phyloP scores from a whole-genome alignment of 768 basidiomycete genomes.

The Rhizopogon vesiculosus region DNA sequence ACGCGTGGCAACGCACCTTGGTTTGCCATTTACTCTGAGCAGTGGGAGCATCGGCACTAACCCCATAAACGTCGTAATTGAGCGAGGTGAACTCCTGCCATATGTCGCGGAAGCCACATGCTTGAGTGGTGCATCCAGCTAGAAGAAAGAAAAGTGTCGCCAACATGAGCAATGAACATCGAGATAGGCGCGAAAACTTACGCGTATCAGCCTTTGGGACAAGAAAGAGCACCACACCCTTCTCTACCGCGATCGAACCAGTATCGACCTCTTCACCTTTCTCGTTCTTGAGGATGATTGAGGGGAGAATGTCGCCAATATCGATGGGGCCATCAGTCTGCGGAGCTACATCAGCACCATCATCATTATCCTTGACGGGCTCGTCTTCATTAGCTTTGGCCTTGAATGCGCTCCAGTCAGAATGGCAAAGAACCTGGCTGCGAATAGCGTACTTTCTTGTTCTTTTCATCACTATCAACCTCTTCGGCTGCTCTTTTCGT shows the following conservation, averaged over 20 bases:
- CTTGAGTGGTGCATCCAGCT: slow-evolving; percentile 92
- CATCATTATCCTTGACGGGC: slow-evolving; percentile 8
- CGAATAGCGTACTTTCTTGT: slow-evolving; percentile 19
- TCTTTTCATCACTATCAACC: slow-evolving; percentile 29
- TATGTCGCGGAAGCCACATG: slow-evolving; percentile 85
- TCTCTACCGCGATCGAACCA: slow-evolving; percentile 54
- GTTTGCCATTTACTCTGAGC: slow-evolving; percentile 84
- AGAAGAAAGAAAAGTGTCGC: background rate
- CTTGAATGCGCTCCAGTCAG: slow-evolving; percentile 7
- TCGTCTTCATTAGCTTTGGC: slow-evolving; percentile 20
- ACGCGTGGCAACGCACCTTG: slow-evolving; percentile 47
- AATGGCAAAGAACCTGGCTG: background rate
- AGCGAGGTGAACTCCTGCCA: slow-evolving; percentile 69
- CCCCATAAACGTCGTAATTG: slow-evolving; percentile 71
- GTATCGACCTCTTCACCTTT: slow-evolving; percentile 76
- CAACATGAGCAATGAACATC: background rate
- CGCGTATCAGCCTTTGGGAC: slow-evolving; percentile 85
- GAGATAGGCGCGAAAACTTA: slow-evolving; percentile 33
- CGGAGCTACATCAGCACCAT: slow-evolving; percentile 12
- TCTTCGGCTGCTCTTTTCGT: slow-evolving; percentile 30
- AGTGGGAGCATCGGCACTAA: slow-evolving; percentile 72
- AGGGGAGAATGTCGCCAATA: slow-evolving; percentile 73
- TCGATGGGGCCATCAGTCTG: slow-evolving; percentile 40
- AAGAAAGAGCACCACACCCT: slow-evolving; percentile 78
- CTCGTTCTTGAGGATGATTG: slow-evolving; percentile 77